Percentiles rank a stretch among this genome's conserved stretches.
phyloP scores from a whole-genome alignment of 495 filamentous ascomycete genomes.

The Penicillium herquei region DNA sequence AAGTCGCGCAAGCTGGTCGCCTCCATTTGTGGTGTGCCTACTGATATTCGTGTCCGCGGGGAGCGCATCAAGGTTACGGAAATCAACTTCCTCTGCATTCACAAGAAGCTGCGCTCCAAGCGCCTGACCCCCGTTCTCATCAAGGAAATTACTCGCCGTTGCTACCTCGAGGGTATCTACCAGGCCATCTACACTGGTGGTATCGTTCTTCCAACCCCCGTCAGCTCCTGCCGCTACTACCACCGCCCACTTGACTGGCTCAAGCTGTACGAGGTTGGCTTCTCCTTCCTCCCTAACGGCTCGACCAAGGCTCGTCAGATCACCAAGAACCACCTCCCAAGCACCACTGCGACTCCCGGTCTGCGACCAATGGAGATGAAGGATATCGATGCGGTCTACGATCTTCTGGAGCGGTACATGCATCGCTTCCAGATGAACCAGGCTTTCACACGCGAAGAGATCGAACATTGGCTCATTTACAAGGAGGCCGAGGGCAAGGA shows the following conservation, averaged over 20 bases:
- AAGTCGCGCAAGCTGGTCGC: constrained; percentile 81
- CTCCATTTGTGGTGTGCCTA: constrained; percentile 90
- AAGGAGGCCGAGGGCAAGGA: constrained; percentile 57
- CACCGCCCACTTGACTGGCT: constrained; percentile 92
- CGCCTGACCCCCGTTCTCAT: constrained; percentile 89
- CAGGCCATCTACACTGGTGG: constrained; percentile 96
- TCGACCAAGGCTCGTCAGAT: constrained; percentile 82
- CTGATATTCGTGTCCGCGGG: constrained; percentile 73
- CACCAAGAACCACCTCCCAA: constrained; percentile 73
- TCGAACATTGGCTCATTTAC: constrained; percentile 84
- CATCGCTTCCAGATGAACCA: constrained; percentile 81
- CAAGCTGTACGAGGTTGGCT: constrained; percentile 91
- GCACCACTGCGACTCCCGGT: constrained; percentile 64
- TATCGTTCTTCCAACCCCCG: constrained; percentile 81
- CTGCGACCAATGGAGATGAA: constrained; percentile 77
- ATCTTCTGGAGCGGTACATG: constrained; percentile 74
- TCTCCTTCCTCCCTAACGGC: constrained; percentile 75
- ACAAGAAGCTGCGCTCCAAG: constrained; percentile 95
- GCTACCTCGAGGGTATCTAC: constrained; percentile 78
- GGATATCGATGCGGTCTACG: constrained; percentile 74
- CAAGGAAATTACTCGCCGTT: constrained; percentile 91
- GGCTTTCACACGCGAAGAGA: constrained; percentile 72
- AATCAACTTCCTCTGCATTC: constrained; percentile 96
- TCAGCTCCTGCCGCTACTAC: constrained; percentile 91
- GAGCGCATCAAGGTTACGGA: constrained; percentile 76